Evolutionary conservation across 768 basidiomycete genomes (phyloP).

Genomic region (Peribolospora kevripleyi): DNA sequence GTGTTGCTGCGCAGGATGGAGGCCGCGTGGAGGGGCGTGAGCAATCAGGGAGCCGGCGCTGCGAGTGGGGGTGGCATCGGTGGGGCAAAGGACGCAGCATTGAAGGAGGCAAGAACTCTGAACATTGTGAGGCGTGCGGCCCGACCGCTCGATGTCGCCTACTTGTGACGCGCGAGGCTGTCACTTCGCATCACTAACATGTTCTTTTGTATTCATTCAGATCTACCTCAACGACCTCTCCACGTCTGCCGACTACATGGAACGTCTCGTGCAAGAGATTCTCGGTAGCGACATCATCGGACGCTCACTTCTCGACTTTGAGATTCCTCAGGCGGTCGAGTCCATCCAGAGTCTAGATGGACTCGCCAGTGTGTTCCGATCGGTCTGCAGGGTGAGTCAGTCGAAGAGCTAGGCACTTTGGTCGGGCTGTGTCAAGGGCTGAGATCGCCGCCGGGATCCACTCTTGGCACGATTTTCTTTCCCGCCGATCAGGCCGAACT

Average conservation of each 20-base stretch:
- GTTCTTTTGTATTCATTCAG: slow-evolving; percentile 23
- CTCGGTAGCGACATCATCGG: slow-evolving; percentile 20
- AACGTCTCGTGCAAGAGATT: slow-evolving; percentile 49
- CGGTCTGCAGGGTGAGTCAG: slow-evolving; percentile 40
- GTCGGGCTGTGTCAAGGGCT: not conserved
- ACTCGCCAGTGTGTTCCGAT: slow-evolving; percentile 27
- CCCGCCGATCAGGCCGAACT: slow-evolving; percentile 36
- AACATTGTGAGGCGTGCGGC: slow-evolving; percentile 44
- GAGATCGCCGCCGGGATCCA: not conserved
- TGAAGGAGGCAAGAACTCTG: slow-evolving; percentile 48
- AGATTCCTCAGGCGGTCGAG: slow-evolving; percentile 22
- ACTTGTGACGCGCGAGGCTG: not conserved
- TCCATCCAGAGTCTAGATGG: slow-evolving; percentile 6
- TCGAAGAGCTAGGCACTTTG: not conserved
- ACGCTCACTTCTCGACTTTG: slow-evolving; percentile 41
- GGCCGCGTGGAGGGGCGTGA: slow-evolving; percentile 36
- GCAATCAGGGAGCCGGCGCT: slow-evolving; percentile 16
- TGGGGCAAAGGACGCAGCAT: slow-evolving; percentile 38
- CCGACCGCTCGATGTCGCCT: too few species aligned
- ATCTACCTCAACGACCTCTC: slow-evolving; percentile 84
- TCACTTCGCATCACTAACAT: not conserved
- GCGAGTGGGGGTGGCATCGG: slow-evolving; percentile 26
- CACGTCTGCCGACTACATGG: slow-evolving; percentile 66
- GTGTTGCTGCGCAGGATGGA: slow-evolving; percentile 69
- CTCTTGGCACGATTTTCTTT: not conserved